These are phyloP conservation scores for Pyrenula massariospora DNA, from an alignment of 495 filamentous ascomycete genomes.

Conservation along the genomic window DNA sequence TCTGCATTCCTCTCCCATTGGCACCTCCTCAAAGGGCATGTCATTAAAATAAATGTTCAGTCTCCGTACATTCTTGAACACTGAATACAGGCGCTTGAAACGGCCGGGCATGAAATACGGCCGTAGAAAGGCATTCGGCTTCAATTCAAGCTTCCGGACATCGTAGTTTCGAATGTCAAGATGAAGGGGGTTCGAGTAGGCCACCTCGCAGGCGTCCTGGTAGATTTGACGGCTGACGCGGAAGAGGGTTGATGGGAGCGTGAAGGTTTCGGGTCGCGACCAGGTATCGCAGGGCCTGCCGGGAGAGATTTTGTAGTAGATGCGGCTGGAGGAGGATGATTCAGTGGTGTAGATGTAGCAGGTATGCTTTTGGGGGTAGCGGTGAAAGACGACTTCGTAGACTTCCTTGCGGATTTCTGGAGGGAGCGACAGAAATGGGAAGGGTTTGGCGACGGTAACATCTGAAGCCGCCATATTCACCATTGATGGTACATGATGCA, in stretches of 20 bases:
- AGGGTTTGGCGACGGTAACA: not conserved
- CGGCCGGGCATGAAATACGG: not conserved
- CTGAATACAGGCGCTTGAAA: not conserved
- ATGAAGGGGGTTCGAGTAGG: not conserved
- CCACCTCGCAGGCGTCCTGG: not conserved
- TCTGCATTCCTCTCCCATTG: not conserved
- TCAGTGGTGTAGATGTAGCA: not conserved
- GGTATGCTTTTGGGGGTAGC: not conserved
- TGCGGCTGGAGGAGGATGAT: not conserved
- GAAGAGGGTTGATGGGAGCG: not conserved
- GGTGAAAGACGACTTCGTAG: not conserved
- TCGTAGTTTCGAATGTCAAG: not conserved
- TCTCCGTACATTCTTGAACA: not conserved
- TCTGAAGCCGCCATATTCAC: not conserved
- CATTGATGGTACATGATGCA: not conserved
- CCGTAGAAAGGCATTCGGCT: not conserved
- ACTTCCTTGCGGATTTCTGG: not conserved
- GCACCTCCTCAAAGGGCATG: not conserved
- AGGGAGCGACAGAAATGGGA: not conserved
- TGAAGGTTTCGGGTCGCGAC: not conserved
- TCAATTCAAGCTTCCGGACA: not conserved
- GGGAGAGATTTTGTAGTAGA: not conserved
- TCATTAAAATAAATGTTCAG: not conserved
- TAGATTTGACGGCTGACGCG: not conserved
- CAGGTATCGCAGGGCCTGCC: not conserved